These are phyloP conservation scores for Parasarocladium wereldwijsianum DNA, from an alignment of 2,329 filamentous ascomycete genomes.

Conservation along the genomic window DNA sequence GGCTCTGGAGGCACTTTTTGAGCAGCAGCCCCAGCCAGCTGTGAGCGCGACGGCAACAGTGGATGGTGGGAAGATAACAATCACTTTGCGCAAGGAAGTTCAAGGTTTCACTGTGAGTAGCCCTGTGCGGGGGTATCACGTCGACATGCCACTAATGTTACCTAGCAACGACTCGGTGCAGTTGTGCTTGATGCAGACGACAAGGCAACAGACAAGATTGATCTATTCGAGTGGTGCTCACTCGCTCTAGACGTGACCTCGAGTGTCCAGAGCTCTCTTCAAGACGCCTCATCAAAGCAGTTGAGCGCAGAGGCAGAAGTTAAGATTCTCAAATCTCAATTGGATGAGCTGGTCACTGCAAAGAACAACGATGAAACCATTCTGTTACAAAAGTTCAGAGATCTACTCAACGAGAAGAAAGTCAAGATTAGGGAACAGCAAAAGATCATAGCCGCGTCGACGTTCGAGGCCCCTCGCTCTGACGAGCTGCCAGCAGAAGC, in stretches of 20 bases:
- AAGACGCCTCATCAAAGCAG: constrained; percentile 23
- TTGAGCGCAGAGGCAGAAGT: constrained; percentile 39
- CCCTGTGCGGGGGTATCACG: neutral
- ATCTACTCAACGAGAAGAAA: constrained; percentile 66
- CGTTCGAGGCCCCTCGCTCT: constrained; percentile 17
- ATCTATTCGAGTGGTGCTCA: constrained; percentile 57
- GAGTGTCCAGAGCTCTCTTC: constrained; percentile 27
- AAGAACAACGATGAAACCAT: constrained; percentile 54
- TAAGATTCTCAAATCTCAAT: constrained; percentile 41
- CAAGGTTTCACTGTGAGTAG: constrained; percentile 50
- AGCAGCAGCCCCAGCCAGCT: constrained; percentile 32
- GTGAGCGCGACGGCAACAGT: constrained; percentile 48
- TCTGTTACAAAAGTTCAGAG: constrained; percentile 54
- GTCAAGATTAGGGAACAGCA: constrained; percentile 64
- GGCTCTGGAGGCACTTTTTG: constrained; percentile 42
- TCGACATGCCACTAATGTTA: constrained; percentile 10
- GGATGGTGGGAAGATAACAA: constrained; percentile 34
- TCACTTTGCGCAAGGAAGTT: constrained; percentile 51
- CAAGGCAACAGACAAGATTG: constrained; percentile 42
- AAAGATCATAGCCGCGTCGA: constrained; percentile 35
- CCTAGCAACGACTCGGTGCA: constrained; percentile 53
- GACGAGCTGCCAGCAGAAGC: constrained; percentile 6
- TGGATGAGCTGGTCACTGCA: constrained; percentile 49
- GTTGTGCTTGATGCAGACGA: constrained; percentile 37
- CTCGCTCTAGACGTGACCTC: constrained; percentile 35